Evolutionary conservation across 2,329 filamentous ascomycete species (phyloP), one percentile per base, ranked within the genome.

Genomic region (Fusarium decemcellulare): DNA sequence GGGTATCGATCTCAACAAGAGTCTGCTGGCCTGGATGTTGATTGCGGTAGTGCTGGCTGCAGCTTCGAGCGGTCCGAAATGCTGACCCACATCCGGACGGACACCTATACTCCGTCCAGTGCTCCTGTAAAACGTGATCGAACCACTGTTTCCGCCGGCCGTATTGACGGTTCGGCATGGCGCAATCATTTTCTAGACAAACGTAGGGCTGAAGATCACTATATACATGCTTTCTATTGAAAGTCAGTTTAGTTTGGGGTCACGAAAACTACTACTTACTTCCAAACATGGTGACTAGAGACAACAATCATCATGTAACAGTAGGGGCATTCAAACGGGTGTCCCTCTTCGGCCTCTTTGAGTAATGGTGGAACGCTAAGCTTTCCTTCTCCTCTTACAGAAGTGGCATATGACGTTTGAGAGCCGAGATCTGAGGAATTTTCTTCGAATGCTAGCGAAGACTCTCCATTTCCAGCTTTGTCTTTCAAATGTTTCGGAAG

Each of bases 11-110:
- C 5, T 58, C 36, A 7, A 27, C 3, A 8, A 6, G 5, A 3
- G 1, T 4, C 4, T 34, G 9, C 1, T 14, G 1, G 4, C 2
- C 4, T 1, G 1, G 5, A 7, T 42, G 36, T 0, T 6, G 10
- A 4, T 15, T n/a, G 16, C 1, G 6, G 23, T 47, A n/a, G 8
- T 58, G 44, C 4, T 51, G n/a, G 6, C 29, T 16, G 3, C 34
- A 36, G 12, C 8, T 3, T 0, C 1, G 2, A 2, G 15, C n/a
- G 1, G 36, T 5, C 0, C 3, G 16, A 4, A 27, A 36, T 2
- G 2, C 9, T 3, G 6, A 5, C 2, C 2, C 11, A 2, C 55
- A 51, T 12, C 27, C 36, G 5, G 47, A 51, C 1, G 44, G 55
- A 6, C 55, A 58, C 6, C 0, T 1, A 15, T 29, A 51, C 1